Evolutionary conservation across 2,329 filamentous ascomycete genomes (phyloP).

Genomic region (Phyllosticta citriasiana): DNA sequence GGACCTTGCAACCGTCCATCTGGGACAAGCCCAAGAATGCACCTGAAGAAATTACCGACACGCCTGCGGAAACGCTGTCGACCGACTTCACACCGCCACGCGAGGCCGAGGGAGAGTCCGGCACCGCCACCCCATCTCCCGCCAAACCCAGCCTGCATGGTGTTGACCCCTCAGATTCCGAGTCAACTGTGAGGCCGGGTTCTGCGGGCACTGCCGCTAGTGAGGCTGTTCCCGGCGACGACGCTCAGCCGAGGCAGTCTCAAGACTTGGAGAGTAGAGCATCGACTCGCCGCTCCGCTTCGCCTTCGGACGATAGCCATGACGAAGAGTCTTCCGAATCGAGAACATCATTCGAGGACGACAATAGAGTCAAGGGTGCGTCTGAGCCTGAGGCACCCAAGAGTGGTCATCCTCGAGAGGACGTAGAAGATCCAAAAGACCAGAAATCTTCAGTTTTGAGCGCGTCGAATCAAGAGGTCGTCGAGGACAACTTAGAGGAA

Average conservation of each 20-base stretch:
- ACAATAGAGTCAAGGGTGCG: not conserved
- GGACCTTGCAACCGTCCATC: not conserved
- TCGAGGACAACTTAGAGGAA: conserved; percentile 2
- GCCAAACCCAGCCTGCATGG: not conserved
- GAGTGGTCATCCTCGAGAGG: not conserved
- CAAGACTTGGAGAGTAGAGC: conserved; percentile 11
- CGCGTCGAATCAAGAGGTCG: not conserved
- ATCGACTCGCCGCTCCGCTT: conserved; percentile 26
- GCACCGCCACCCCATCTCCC: not conserved
- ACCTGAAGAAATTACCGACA: not conserved
- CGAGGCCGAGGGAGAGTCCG: not conserved
- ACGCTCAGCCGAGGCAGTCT: not conserved
- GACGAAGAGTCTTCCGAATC: conserved; percentile 22
- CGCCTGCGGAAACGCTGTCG: not conserved
- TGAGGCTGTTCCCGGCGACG: not conserved
- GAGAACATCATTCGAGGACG: conserved; percentile 29
- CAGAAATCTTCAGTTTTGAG: not conserved
- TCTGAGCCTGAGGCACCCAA: not conserved
- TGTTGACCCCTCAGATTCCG: conserved; percentile 22
- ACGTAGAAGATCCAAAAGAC: not conserved
- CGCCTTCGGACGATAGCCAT: conserved; percentile 27
- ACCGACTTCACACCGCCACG: not conserved
- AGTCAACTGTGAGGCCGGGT: conserved; percentile 22
- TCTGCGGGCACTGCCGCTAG: not conserved
- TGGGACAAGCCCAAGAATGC: not conserved